Base-by-base conservation (phyloP, 768 basidiomycete genomes). In the Heimioporus sp. region DNA sequence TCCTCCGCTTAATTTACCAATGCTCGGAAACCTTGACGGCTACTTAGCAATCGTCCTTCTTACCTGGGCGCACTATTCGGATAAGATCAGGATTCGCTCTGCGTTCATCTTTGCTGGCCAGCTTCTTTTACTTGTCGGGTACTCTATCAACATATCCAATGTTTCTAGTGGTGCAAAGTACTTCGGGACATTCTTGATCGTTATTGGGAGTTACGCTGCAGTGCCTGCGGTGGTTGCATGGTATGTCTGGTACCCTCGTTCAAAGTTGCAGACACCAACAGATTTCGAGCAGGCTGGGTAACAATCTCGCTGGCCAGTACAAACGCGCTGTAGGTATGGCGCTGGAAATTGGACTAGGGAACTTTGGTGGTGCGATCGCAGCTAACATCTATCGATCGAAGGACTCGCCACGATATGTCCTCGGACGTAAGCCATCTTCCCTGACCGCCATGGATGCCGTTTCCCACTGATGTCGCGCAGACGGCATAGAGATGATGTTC, bases 251-350 rank as follows among this genome's bases (percentile, higher is more conserved):
- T 58, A 72, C 58, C 21, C 5, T 20, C 16, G 31, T 40, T 31
- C 2, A 1, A 7, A 5, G 13, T 19, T 8, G n/a, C 0, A 21
- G 12, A 10, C 11, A 30, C 2, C 8, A 2, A 5, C 37, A 0
- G 17, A 19, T 36, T n/a, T 13, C 3, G 35, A 16, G n/a, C 11
- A 87, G 85, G 85, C 67, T 83, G 6, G 80, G 52, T 1, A 65
- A 64, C 16, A 64, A 88, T 56, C 72, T 86, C 11, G 68, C 78
- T 0, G 86, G 86, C 0, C 83, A 85, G 53, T 87, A 83, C 63
- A 89, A 87, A 62, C 84, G 86, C 4, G 86, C 68, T 15, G 72
- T 84, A 11, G 85, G 81, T 4, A 81, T 88, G 77, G 85, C 84
- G 0, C 47, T 87, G 21, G 81, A 87, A 36, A 48, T 56, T 42